Base-by-base conservation (phyloP, 176 grass and related monocot genomes). In the Zizania latifolia region DNA sequence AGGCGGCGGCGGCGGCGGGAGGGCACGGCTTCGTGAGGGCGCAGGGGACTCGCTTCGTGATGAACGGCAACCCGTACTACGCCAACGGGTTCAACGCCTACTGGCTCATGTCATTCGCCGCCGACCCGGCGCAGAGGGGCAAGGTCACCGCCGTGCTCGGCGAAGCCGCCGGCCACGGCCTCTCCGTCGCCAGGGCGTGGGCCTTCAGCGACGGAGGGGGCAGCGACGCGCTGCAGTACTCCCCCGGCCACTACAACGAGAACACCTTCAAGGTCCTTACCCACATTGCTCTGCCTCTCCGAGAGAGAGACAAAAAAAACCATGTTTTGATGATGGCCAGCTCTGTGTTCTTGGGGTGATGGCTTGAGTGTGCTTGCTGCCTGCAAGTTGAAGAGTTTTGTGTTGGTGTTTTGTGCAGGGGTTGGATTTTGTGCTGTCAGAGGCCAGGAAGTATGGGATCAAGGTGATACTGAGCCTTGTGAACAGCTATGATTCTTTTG, bases 1-100 rank as follows among this genome's bases (percentile, higher is more conserved):
- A 30, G 55, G 75, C 75, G 0, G 75, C 37, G 34, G 92, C 65
- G 4, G 67, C 51, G 10, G 19, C 22, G 48, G 48, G 48, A 21
- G 58, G 73, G 0, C 78, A 63, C 46, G 85, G 75, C 64, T 99
- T 99, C 70, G 84, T 95, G 32, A 70, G 68, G 78, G 86, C 81
- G 15, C 86, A 65, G 32, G 89, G 92, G 32, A 84, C 90, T 6
- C 96, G 85, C 2, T 99, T 99, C 86, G 84, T 90, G 44, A 31
- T 84, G 10, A 81, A 99, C 76, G 89, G 96, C n/a, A 79, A 72
- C 79, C 91, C 92, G 14, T 94, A 90, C 81, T 94, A 86, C 58
- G 89, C 91, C 34, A 94, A 94, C 72, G 96, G 96, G 11, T 99
- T 92, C 89, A 99, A 99, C 74, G 89, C 96, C 37, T 99, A 99